A percentile compares a stretch with the other conserved stretches of the same genome.
These are phyloP conservation scores for Aphanomyces invadans DNA, from an alignment of 352 stramenopile species.

Conservation along the genomic window DNA sequence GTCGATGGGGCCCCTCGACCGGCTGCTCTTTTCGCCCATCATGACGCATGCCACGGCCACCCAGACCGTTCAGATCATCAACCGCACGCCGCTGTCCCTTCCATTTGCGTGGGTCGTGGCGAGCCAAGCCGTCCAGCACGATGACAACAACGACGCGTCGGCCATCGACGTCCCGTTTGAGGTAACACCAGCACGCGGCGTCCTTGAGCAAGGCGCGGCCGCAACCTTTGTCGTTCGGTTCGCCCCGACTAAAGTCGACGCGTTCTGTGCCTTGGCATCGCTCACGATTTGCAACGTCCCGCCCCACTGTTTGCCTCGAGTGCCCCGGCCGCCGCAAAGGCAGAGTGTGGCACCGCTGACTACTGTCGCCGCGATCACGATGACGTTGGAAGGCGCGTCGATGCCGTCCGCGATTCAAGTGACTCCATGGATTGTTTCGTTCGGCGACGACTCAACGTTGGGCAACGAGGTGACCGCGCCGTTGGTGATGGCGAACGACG, in stretches of 20 bases:
- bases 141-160: no score
- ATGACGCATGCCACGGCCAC: conserved; percentile 29
- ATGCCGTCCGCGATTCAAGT: background rate
- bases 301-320: background rate
- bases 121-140: background rate
- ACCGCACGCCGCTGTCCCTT: conserved; percentile 60
- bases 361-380: background rate
- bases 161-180: conserved; percentile 37
- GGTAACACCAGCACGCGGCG: conserved; percentile 34
- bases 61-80: conserved; percentile 46
- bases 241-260: conserved; percentile 25
- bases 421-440: background rate
- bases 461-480: background rate
- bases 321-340: background rate
- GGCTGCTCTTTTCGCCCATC: conserved; percentile 44
- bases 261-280: background rate
- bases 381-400: conserved; percentile 12
- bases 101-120: conserved; percentile 47
- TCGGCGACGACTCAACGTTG: background rate
- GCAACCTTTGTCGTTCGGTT: conserved; percentile 47
- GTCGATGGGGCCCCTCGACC: conserved; percentile 40
- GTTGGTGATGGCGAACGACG: background rate
- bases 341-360: background rate
- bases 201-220: conserved; percentile 35
- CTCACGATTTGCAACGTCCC: conserved; percentile 18